Evolutionary conservation across 345 rosid species (phyloP).

Genomic region (Reutealis trisperma): DNA sequence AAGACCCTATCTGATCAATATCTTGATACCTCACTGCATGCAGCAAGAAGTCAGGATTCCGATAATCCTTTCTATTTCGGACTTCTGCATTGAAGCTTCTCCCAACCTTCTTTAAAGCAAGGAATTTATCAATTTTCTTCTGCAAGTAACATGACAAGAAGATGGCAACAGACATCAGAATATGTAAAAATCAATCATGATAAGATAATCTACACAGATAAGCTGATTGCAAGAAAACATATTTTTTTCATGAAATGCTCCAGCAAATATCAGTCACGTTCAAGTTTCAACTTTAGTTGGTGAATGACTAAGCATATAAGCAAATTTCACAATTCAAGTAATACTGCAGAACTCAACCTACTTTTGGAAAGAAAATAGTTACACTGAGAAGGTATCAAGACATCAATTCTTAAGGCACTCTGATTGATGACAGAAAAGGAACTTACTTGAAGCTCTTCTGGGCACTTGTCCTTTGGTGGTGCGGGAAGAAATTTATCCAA

Average conservation of each 20-base stretch:
- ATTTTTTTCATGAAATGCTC: background rate
- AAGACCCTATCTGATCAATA: conserved; percentile 89
- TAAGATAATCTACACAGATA: background rate
- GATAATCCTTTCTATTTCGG: conserved; percentile 87
- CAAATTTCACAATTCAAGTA: background rate
- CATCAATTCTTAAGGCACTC: too few species aligned
- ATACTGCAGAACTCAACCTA: background rate
- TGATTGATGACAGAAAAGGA: background rate
- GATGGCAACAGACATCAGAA: conserved; percentile 6
- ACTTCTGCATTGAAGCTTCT: conserved; percentile 96
- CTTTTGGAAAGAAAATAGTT: background rate
- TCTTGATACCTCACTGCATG: conserved; percentile 95
- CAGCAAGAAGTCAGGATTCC: conserved; percentile 90
- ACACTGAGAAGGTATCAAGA: background rate
- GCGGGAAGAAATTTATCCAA: conserved; percentile 76
- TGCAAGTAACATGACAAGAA: conserved; percentile 36
- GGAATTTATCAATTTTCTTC: conserved; percentile 81
- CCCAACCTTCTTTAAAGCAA: conserved; percentile 73
- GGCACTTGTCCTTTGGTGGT: conserved; percentile 61
- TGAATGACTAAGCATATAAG: background rate
- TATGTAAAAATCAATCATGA: conserved; percentile 4
- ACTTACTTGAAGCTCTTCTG: conserved; percentile 84
- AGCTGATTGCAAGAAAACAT: conserved; percentile 7
- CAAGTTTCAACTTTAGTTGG: background rate
- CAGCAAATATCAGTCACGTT: background rate